phyloP scores from a whole-genome alignment of 75 land plant species.

The Pinus taeda region DNA sequence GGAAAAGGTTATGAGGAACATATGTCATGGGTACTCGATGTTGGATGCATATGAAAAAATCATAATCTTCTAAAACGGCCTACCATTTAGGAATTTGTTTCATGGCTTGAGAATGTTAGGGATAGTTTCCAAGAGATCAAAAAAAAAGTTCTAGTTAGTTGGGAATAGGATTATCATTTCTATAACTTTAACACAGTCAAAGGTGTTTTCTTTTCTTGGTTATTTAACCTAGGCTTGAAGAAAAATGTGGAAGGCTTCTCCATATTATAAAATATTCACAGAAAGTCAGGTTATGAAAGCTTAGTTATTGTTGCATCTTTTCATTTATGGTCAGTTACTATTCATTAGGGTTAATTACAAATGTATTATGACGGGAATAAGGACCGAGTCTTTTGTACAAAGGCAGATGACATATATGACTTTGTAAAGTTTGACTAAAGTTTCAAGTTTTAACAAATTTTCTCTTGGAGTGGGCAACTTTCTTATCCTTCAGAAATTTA shows the following conservation, averaged over 20 bases:
- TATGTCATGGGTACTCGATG: constrained; percentile 43
- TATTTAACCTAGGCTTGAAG: not conserved
- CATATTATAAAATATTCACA: not conserved
- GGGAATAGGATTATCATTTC: not conserved
- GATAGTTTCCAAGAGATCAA: not conserved
- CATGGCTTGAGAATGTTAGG: constrained; percentile 47
- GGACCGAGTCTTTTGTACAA: not conserved
- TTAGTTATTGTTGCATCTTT: not conserved
- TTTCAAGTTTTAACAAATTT: constrained; percentile 5
- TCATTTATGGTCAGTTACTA: not conserved
- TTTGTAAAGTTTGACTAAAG: not conserved
- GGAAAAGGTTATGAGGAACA: constrained; percentile 46
- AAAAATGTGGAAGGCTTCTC: not conserved
- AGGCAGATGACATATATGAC: not conserved
- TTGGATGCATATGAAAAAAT: constrained; percentile 58
- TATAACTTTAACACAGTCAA: not conserved
- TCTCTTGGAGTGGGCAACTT: not conserved
- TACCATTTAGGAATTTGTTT: constrained; percentile 51
- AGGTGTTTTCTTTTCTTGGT: not conserved
- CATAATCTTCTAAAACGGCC: constrained; percentile 52
- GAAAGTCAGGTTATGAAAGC: not conserved
- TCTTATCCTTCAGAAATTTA: not conserved
- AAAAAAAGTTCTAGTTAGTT: not conserved
- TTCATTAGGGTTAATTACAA: not conserved
- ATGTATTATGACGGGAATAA: not conserved